Evolutionary conservation across 2,329 filamentous ascomycete genomes (phyloP).

Genomic region (Sphaerulina vaccinii): DNA sequence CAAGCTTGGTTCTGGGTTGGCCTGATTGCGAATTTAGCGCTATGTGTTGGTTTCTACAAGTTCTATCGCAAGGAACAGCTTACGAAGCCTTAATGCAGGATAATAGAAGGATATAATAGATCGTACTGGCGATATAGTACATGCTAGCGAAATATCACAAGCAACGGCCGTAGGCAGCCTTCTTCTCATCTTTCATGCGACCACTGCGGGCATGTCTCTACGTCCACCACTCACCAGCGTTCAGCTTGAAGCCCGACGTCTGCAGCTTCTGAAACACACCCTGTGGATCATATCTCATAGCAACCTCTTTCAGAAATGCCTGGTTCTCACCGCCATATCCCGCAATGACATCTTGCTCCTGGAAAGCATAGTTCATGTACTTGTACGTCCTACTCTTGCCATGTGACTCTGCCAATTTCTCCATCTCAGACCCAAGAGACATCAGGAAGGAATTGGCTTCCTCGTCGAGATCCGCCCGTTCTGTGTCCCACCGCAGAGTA

Average conservation of each 20-base stretch:
- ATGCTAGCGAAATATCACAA: too few species aligned
- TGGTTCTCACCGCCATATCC: slow-evolving; percentile 11
- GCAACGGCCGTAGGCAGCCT: too few species aligned
- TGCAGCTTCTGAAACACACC: slow-evolving; percentile 11
- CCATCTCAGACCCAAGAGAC: too few species aligned
- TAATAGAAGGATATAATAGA: slow-evolving; percentile 1
- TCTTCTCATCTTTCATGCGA: too few species aligned
- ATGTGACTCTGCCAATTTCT: too few species aligned
- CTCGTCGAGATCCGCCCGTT: too few species aligned
- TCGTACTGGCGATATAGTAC: too few species aligned
- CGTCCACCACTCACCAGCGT: too few species aligned
- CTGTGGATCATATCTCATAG: slow-evolving; percentile 15
- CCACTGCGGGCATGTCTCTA: too few species aligned
- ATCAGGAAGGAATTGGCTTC: too few species aligned
- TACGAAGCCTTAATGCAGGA: slow-evolving; percentile 23
- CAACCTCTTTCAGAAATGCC: slow-evolving; percentile 3
- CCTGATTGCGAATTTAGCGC: slow-evolving; percentile 22
- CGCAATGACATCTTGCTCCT: slow-evolving; percentile 9
- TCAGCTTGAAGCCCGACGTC: slow-evolving; percentile 12
- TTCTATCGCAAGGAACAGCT: slow-evolving; percentile 30
- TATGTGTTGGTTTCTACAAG: slow-evolving; percentile 28
- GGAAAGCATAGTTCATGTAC: slow-evolving; percentile 17
- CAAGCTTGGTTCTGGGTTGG: slow-evolving; percentile 29
- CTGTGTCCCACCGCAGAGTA: too few species aligned
- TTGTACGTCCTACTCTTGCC: too few species aligned